Base-by-base conservation (phyloP, 352 stramenopile genomes). In the Globisporangium cederbergense region DNA sequence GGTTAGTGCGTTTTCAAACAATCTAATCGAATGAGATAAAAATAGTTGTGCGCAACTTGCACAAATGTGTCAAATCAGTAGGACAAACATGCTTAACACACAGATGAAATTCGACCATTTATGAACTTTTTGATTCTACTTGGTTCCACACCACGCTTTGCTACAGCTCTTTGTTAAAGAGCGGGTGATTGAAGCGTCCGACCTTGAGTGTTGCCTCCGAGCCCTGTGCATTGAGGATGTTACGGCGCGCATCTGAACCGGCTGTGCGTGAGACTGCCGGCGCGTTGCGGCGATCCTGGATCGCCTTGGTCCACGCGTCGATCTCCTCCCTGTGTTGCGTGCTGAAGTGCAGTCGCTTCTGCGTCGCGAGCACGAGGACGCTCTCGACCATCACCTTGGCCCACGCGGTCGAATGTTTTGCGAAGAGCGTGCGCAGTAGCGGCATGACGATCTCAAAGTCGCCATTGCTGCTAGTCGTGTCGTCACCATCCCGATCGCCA, bases 121-220 rank as follows among this genome's bases (percentile, higher is more conserved):
- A 1, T 36, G 50, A 43, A 0, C 25, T 28, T 28, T 28, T 28
- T 1, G 25, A 28, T 28, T 28, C 25, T 28, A 28, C 25, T 28
- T 28, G 25, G 25, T 28, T 28, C 25, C 25, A 28, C 25, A 28
- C 36, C 36, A 42, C 9, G 36, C 43, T 4, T 49, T 13, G n/a
- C 54, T 63, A 68, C 34, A 74, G 14, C 34, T 90, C 75, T 34
- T 72, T 77, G 64, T 93, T 93, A 61, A 90, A 90, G 8, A 93
- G 74, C n/a, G 84, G 84, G 51, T 93, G 84, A 62, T 91, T 91
- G 42, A 71, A 75, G 49, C 72, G 70, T 0, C 84, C 84, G 9
- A 93, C 76, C 42, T 83, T 88, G 63, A 74, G 58, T 30, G 73
- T 78, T 66, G 85, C 79, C 69, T 91, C 72, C 0, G 78, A 88